phyloP scores from a whole-genome alignment of 1,139 yeast genomes.

The Geotrichum aggregatum region DNA sequence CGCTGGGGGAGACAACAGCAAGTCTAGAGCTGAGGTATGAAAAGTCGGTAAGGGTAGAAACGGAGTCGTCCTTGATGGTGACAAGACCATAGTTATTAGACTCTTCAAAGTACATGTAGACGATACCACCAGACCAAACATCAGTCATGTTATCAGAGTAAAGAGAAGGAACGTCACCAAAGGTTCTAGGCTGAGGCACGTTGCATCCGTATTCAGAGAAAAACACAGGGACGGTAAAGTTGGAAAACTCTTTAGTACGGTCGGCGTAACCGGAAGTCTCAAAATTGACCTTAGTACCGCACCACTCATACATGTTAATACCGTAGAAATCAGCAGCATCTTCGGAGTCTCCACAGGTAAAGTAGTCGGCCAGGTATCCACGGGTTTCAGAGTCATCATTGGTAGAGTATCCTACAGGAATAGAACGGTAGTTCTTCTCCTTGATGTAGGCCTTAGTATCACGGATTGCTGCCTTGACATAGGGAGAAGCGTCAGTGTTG shows the following conservation, averaged over 20 bases:
- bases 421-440: constrained; percentile 53
- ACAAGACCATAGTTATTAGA: constrained; percentile 87
- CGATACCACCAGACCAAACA: constrained; percentile 89
- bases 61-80: constrained; percentile 42
- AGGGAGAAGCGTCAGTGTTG: constrained; percentile 68
- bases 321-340: constrained; percentile 90
- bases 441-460: constrained; percentile 77
- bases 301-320: constrained; percentile 97
- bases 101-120: constrained; percentile 87
- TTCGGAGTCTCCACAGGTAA: constrained; percentile 67
- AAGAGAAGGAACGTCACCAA: constrained; percentile 62
- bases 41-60: constrained; percentile 59
- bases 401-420: constrained; percentile 96
- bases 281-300: constrained; percentile 80
- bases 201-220: constrained; percentile 95
- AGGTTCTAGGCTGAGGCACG: constrained; percentile 58
- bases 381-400: constrained; percentile 72
- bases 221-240: constrained; percentile 71
- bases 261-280: constrained; percentile 74
- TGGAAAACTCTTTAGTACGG: constrained; percentile 65
- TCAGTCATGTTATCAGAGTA: constrained; percentile 58
- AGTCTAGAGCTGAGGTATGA: constrained; percentile 50
- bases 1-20: constrained; percentile 55
- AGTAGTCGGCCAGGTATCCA: constrained; percentile 61
- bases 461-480: constrained; percentile 74